phyloP scores from a whole-genome alignment of 1,284 basidiomycete species.

The Naganishia albida region DNA sequence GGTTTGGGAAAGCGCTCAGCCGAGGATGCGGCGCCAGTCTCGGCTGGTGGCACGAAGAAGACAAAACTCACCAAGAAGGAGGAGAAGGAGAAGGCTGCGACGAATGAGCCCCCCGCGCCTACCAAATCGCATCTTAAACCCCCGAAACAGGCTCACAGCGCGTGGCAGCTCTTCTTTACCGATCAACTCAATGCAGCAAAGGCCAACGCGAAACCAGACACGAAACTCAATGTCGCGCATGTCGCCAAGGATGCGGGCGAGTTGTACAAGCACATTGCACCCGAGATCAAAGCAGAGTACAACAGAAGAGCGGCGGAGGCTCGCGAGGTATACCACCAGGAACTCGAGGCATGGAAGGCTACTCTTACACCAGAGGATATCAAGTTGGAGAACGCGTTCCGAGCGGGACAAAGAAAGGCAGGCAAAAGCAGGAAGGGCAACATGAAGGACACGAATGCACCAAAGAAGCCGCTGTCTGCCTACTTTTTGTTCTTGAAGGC shows the following conservation, averaged over 20 bases:
- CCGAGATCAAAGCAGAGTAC: conserved; percentile 83
- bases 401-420: conserved; percentile 86
- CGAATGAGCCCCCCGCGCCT: conserved; percentile 28
- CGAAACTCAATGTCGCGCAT: conserved; percentile 92
- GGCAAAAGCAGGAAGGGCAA: conserved; percentile 92
- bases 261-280: conserved; percentile 76
- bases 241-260: conserved; percentile 92
- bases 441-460: conserved; percentile 94
- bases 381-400: conserved; percentile 86
- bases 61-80: conserved; percentile 25
- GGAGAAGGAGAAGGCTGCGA: conserved; percentile 15
- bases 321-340: conserved; percentile 77
- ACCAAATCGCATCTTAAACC: conserved; percentile 66
- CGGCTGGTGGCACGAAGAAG: conserved; percentile 25
- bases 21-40: conserved; percentile 13
- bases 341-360: conserved; percentile 80
- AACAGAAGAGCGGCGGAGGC: conserved; percentile 75
- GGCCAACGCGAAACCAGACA: conserved; percentile 57
- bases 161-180: conserved; percentile 96
- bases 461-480: conserved; percentile 90
- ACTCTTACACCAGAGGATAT: conserved; percentile 92
- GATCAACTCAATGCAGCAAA: conserved; percentile 92
- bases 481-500: conserved; percentile 94
- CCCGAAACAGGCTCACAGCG: conserved; percentile 88
- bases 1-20: conserved; percentile 32